Conservation (phyloP, 345 rosid genomes). For the Luvunga scandens region DNA sequence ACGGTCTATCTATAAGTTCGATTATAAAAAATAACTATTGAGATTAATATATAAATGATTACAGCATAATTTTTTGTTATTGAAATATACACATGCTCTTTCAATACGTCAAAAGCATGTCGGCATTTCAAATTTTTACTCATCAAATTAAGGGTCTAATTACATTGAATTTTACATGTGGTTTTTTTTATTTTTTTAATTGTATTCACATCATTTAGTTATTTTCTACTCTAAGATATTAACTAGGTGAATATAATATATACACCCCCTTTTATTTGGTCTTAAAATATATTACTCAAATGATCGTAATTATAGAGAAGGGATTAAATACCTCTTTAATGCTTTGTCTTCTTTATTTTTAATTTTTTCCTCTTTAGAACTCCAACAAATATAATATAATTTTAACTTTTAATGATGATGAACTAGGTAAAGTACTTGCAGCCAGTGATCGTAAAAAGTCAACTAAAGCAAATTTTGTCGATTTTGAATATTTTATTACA, state of each 20-base stretch:
- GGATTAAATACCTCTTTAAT: not conserved
- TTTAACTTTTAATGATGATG: not conserved
- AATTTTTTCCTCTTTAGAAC: not conserved
- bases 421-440: constrained; percentile 9
- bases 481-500: not conserved
- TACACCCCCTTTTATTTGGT: not conserved
- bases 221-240: no score
- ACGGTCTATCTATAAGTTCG: no score
- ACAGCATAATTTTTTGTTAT: no score
- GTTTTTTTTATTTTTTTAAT: no score
- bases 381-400: not conserved
- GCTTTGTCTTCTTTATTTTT: not conserved
- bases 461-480: constrained; percentile 6
- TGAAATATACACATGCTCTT: no score
- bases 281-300: not conserved
- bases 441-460: constrained; percentile 12
- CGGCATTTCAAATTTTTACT: no score
- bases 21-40: no score
- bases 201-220: no score
- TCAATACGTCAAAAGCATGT: no score
- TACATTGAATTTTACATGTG: not conserved
- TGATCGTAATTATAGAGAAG: not conserved
- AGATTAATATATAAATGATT: no score
- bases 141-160: not conserved
- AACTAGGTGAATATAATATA: not conserved